phyloP scores from a whole-genome alignment of 2,329 filamentous ascomycete genomes.

The Cadophora malorum region DNA sequence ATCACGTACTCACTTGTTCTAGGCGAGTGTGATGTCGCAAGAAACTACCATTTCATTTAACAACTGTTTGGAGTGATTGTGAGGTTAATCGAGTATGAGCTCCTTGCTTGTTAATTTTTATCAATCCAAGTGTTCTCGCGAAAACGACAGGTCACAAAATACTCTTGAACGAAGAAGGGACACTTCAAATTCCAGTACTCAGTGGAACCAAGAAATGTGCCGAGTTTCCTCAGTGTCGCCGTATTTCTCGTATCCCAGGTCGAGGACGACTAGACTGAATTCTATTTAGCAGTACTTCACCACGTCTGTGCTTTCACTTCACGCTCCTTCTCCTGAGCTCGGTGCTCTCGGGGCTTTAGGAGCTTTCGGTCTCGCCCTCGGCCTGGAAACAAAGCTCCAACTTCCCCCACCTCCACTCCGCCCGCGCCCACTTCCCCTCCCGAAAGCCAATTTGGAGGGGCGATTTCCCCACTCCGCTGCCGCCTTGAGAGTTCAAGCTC shows the following conservation, averaged over 20 bases:
- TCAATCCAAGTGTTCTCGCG: too few species aligned
- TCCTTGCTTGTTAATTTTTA: too few species aligned
- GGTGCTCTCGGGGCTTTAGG: background rate
- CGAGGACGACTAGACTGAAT: background rate
- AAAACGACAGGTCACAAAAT: too few species aligned
- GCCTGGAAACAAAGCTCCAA: background rate
- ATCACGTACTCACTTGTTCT: background rate
- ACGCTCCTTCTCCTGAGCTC: background rate
- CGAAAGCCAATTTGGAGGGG: background rate
- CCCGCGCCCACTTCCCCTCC: slow-evolving; percentile 1
- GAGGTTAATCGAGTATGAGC: too few species aligned
- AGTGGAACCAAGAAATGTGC: too few species aligned
- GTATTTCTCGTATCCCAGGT: background rate
- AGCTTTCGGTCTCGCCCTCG: slow-evolving; percentile 4
- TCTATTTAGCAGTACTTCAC: background rate
- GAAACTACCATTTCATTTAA: too few species aligned
- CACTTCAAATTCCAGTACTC: background rate
- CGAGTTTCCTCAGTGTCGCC: background rate
- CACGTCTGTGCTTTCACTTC: background rate
- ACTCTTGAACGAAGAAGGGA: too few species aligned
- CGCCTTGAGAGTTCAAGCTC: background rate
- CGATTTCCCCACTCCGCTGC: background rate
- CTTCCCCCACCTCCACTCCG: slow-evolving; percentile 10
- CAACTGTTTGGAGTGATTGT: too few species aligned
- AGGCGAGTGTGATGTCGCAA: background rate